Evolutionary conservation across 163 green algal genomes (phyloP).

Genomic region (Chloroidium sp.): DNA sequence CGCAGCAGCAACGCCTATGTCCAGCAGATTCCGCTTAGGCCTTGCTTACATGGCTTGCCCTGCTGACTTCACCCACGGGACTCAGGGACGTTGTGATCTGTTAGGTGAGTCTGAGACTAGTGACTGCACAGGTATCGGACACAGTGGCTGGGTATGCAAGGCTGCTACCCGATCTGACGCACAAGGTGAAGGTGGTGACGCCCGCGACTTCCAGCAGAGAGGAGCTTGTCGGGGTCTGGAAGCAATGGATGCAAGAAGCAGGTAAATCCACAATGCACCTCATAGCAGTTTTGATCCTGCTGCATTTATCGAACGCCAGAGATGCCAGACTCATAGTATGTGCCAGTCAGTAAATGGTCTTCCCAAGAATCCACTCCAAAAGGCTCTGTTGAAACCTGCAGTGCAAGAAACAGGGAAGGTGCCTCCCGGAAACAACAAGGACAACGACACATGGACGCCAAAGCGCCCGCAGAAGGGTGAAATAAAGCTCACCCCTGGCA

Average conservation of each 20-base stretch:
- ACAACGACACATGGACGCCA: constrained; percentile 56
- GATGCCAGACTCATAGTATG: not conserved
- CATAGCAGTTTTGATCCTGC: no score
- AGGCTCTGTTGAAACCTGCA: constrained; percentile 16
- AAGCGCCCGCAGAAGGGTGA: constrained; percentile 42
- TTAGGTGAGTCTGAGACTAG: not conserved
- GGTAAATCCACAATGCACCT: constrained; percentile 23
- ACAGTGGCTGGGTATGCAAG: constrained; percentile 46
- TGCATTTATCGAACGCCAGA: not conserved
- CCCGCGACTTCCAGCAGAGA: constrained; percentile 52
- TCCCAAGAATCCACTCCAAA: not conserved
- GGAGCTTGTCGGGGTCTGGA: constrained; percentile 70
- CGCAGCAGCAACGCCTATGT: not conserved
- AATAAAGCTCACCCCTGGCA: constrained; percentile 73
- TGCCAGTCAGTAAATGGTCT: not conserved
- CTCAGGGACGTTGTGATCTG: not conserved
- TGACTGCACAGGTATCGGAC: constrained; percentile 8
- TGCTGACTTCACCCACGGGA: not conserved
- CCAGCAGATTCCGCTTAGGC: not conserved
- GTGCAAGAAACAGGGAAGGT: constrained; percentile 51
- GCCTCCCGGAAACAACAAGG: constrained; percentile 66
- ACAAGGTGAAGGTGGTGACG: constrained; percentile 42
- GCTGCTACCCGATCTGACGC: constrained; percentile 59
- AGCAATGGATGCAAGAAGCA: constrained; percentile 72
- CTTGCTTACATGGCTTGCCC: not conserved